Evolutionary conservation across 2,329 filamentous ascomycete species (phyloP), one percentile per base, ranked within the genome.

Genomic region (Fusarium foetens): DNA sequence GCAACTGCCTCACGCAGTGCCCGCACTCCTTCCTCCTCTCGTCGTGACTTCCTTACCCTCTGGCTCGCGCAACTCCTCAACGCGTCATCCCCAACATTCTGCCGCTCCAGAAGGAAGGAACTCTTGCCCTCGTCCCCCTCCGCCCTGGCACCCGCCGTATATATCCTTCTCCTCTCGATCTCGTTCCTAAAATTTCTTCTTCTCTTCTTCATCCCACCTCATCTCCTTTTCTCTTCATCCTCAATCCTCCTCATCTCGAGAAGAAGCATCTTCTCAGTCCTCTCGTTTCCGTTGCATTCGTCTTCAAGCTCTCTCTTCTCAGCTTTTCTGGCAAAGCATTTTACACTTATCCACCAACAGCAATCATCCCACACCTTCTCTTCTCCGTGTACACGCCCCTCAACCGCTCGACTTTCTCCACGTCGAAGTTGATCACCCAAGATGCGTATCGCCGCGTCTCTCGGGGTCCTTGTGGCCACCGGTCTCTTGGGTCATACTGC

Each of bases 401-500:
- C 31, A 58, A 53, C 41, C 17, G 23, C 29, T 55, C 39, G 39
- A 21, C 16, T 55, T 16, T 41, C 36, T 46, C 45, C 36, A 58
- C 42, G 25, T 49, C 48, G 59, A 69, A 66, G 57, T 49, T 23
- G 55, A 39, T 62, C 57, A 57, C 57, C 52, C 75, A 80, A 72
- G 74, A 86, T 86, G 84, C 83, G 82, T 77, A 74, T 78, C 60
- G 66, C 70, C 66, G 74, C 79, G 51, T 77, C 80, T 64, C 68
- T 85, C 66, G 77, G 79, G 70, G 78, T 78, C 76, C 59, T 85
- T 49, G 66, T 77, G 73, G 80, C 80, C 73, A 68, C 81, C 63
- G 78, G 80, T 62, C 77, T 83, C 66, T 58, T 83, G 55, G 72
- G 78, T 13, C 70, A 74, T 36, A 76, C 78, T 51, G 70, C 75